These are phyloP conservation scores for Yamadazyma diddensiae DNA, from an alignment of 1,139 yeast genomes.

Conservation along the genomic window DNA sequence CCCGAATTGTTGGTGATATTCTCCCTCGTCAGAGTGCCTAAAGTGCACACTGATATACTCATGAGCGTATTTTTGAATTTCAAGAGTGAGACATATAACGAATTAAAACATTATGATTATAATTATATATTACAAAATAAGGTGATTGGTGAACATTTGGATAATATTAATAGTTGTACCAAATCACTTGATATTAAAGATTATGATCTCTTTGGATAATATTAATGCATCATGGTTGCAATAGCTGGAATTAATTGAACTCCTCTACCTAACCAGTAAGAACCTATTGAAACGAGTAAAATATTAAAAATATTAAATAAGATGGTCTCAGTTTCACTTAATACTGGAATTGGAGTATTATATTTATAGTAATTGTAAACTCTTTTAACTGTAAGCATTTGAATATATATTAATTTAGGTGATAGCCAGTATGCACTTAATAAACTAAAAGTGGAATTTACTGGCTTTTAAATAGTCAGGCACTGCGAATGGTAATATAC, in stretches of 20 bases:
- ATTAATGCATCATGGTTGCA: slow-evolving; percentile 1
- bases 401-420: too few species aligned
- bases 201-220: slow-evolving; percentile 42
- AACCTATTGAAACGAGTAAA: slow-evolving; percentile 14
- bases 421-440: too few species aligned
- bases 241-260: slow-evolving; percentile 10
- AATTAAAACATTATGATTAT: slow-evolving; percentile 1
- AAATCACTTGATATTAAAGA: slow-evolving; percentile 33
- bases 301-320: slow-evolving; percentile 19
- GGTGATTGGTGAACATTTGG: too few species aligned
- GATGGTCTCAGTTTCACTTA: slow-evolving; percentile 22
- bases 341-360: slow-evolving; percentile 27
- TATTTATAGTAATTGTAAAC: slow-evolving; percentile 25
- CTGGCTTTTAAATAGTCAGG: too few species aligned
- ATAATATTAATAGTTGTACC: too few species aligned
- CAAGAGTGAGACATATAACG: slow-evolving; percentile 3
- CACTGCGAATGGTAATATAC: too few species aligned
- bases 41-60: slow-evolving; percentile 59
- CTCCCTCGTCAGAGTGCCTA: slow-evolving; percentile 50
- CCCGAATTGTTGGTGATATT: slow-evolving; percentile 17
- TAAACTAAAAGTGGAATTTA: too few species aligned
- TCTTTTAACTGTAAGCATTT: slow-evolving; percentile 11
- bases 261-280: slow-evolving; percentile 15
- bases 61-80: slow-evolving; percentile 30
- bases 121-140: slow-evolving; percentile 9